A percentile compares a stretch with the other conserved stretches of the same genome.
phyloP scores from a whole-genome alignment of 2,329 filamentous ascomycete species.

The Fusarium musae region DNA sequence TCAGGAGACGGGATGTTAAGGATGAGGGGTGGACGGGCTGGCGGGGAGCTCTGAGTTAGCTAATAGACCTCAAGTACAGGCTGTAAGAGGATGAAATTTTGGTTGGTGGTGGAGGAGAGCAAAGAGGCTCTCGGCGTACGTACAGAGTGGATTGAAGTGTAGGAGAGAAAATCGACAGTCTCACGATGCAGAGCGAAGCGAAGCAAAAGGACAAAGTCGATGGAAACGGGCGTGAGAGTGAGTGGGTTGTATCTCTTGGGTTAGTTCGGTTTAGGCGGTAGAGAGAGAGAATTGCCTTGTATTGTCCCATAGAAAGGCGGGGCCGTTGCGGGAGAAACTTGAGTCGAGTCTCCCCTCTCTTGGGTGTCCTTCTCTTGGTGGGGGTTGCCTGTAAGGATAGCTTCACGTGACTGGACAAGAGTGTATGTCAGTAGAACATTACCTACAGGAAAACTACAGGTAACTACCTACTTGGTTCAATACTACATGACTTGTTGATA shows the following conservation, averaged over 20 bases:
- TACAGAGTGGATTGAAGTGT: conserved; percentile 31
- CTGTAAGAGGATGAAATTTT: not conserved
- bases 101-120: not conserved
- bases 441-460: not conserved
- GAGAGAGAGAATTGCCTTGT: conserved; percentile 21
- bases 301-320: conserved; percentile 42
- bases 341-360: conserved; percentile 39
- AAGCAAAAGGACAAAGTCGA: conserved; percentile 39
- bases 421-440: conserved; percentile 34
- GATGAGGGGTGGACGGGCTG: conserved; percentile 43
- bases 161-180: conserved; percentile 25
- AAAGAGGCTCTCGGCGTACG: conserved; percentile 19
- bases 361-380: conserved; percentile 35
- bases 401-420: conserved; percentile 46
- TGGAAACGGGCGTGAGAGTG: conserved; percentile 35
- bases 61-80: conserved; percentile 20
- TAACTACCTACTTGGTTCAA: not conserved
- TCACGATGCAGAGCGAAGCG: conserved; percentile 36
- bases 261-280: conserved; percentile 37
- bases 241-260: conserved; percentile 31
- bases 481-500: not conserved
- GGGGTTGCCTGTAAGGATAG: conserved; percentile 47
- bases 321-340: conserved; percentile 48
- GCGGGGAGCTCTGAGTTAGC: conserved; percentile 43
- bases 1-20: conserved; percentile 44